Evolutionary conservation across 2,329 filamentous ascomycete genomes (phyloP), one percentile per base, ranked within the genome.

Genomic region (Aspergillus jensenii): DNA sequence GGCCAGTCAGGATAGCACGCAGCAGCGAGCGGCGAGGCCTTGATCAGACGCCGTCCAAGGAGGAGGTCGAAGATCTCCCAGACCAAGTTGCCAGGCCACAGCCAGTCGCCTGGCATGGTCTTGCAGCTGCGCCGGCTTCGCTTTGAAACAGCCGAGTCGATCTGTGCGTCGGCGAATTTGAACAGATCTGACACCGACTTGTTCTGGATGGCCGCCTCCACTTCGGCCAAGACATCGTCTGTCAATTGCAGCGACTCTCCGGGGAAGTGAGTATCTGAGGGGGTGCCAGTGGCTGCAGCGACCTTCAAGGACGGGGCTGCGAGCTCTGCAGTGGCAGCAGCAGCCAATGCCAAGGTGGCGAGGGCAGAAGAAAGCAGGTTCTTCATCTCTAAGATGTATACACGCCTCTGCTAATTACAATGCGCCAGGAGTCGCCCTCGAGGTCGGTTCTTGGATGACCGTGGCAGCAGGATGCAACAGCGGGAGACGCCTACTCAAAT

Each of bases 91-190:
- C 46, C 19, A 6, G 67, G 67, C 67, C 65, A 69, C 5, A 35
- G 17, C 4, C 25, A 15, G 45, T 68, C 65, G 5, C 66, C 67
- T 8, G 67, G 65, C 49, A 67, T 55, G 7, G 49, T 2, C 48
- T 68, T 68, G 60, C 67, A 68, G 19, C 73, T 80, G 35, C 78
- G 81, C 60, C 77, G 76, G 73, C 76, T 80, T 6, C 56, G 59
- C 41, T 63, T 62, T 5, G 45, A 45, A 31, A 41, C 51, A 46
- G 60, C 52, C 57, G 61, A 27, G 59, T 65, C 33, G 12, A 61
- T 31, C 11, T 23, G 33, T 11, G 48, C 35, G 11, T 44, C 23
- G 15, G 39, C 68, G 45, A 78, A 78, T 15, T 59, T 55, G 50
- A 78, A 78, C 21, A 74, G 59, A 4, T 67, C 60, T 11, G 76